Conservation (phyloP, 129 eudicot species). For the Arctium lappa region DNA sequence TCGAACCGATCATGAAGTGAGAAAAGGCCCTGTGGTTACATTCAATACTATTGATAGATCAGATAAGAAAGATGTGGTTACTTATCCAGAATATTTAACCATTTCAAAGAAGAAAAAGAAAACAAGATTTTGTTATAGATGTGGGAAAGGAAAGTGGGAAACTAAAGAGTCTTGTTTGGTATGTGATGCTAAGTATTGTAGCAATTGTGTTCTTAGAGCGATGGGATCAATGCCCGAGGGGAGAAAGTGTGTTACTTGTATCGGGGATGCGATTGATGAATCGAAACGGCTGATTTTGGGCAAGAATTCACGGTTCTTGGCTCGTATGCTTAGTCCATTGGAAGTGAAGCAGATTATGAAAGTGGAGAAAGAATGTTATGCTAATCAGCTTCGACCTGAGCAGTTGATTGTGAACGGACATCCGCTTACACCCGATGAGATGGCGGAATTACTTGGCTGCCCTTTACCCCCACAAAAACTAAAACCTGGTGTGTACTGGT, state of each 20-base stretch:
- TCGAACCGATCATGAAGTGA: constrained; percentile 40
- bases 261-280: constrained; percentile 65
- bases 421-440: constrained; percentile 90
- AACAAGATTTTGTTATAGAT: constrained; percentile 62
- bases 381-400: constrained; percentile 98
- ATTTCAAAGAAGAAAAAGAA: constrained; percentile 53
- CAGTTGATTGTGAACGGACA: constrained; percentile 81
- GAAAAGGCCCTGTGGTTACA: constrained; percentile 74
- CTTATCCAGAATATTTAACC: constrained; percentile 52
- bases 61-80: constrained; percentile 44
- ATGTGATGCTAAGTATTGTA: constrained; percentile 91
- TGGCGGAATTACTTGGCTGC: constrained; percentile 89
- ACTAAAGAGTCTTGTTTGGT: constrained; percentile 82
- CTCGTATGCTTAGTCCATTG: constrained; percentile 71
- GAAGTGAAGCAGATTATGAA: constrained; percentile 87
- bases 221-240: constrained; percentile 99
- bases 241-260: constrained; percentile 91
- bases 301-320: constrained; percentile 55
- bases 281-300: constrained; percentile 54
- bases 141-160: constrained; percentile 99
- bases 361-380: constrained; percentile 78
- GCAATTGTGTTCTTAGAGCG: constrained; percentile 94
- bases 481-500: constrained; percentile 95
- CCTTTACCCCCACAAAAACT: constrained; percentile 84
- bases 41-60: constrained; percentile 68